Evolutionary conservation across 345 rosid genomes (phyloP).

Genomic region (Salix viminalis): DNA sequence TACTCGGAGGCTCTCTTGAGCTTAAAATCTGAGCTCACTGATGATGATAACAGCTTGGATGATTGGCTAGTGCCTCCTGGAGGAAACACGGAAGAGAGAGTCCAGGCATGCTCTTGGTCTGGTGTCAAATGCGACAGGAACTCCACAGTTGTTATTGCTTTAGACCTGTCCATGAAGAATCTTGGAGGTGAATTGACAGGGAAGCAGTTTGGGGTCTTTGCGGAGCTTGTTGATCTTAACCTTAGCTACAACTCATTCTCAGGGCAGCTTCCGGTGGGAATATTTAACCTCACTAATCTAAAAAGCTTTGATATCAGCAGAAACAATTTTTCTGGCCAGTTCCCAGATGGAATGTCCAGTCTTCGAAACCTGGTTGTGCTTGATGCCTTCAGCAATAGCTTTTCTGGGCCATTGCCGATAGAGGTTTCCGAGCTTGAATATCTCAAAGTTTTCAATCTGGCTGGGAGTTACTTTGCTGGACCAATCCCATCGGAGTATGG

Average conservation of each 20-base stretch:
- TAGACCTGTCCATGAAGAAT: conserved; percentile 58
- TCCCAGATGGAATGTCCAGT: conserved; percentile 50
- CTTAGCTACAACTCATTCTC: conserved; percentile 75
- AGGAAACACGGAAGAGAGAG: conserved; percentile 22
- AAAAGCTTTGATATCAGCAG: conserved; percentile 71
- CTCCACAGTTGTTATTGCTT: conserved; percentile 47
- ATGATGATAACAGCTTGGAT: conserved; percentile 37
- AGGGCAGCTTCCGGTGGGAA: conserved; percentile 53
- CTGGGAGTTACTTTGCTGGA: conserved; percentile 89
- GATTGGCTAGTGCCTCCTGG: conserved; percentile 63
- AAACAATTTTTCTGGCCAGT: conserved; percentile 74
- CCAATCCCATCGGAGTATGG: conserved; percentile 74
- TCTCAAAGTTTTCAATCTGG: conserved; percentile 71
- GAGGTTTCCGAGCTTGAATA: conserved; percentile 48
- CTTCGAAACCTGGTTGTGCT: conserved; percentile 49
- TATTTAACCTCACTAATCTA: conserved; percentile 51
- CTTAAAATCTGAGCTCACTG: conserved; percentile 65
- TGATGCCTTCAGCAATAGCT: conserved; percentile 88
- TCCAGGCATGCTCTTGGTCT: conserved; percentile 74
- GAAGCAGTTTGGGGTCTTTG: conserved; percentile 45
- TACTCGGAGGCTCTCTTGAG: conserved; percentile 59
- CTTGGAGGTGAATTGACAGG: conserved; percentile 61
- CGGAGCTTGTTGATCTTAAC: conserved; percentile 74
- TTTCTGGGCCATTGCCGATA: conserved; percentile 67
- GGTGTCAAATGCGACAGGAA: conserved; percentile 65